Evolutionary conservation across 257 asterid genomes (phyloP).

Genomic region (Solanum chiquidenum): DNA sequence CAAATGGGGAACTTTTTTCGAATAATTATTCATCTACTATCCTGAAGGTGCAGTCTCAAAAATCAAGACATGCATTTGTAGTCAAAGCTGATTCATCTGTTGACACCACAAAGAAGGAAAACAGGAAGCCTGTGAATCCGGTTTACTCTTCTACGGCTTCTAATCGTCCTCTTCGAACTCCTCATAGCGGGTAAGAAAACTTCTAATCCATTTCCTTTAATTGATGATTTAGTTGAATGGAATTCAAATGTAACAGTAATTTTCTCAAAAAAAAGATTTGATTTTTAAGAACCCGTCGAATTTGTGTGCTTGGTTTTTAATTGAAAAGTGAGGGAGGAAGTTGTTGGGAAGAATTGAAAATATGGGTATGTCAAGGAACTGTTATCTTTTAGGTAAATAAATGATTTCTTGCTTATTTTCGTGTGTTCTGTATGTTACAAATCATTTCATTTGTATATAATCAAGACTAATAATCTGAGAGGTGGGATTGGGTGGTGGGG

Average conservation of each 20-base stretch:
- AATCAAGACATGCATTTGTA: constrained; percentile 6
- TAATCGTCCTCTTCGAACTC: constrained; percentile 77
- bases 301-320: neutral
- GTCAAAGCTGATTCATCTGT: constrained; percentile 15
- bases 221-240: neutral
- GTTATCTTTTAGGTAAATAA: neutral
- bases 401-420: neutral
- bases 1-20: neutral
- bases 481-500: neutral
- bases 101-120: neutral
- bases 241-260: neutral
- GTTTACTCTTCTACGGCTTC: constrained; percentile 54
- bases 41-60: constrained; percentile 2
- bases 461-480: neutral
- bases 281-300: neutral
- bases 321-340: neutral
- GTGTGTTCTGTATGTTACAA: neutral
- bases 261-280: neutral
- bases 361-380: neutral
- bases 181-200: constrained; percentile 85
- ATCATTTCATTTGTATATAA: neutral
- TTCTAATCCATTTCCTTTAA: neutral
- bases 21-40: neutral
- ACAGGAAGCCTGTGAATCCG: constrained; percentile 25
- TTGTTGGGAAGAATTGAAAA: neutral